Evolutionary conservation across 805 yeast genomes (phyloP).

Genomic region (Teunomyces tritomae): DNA sequence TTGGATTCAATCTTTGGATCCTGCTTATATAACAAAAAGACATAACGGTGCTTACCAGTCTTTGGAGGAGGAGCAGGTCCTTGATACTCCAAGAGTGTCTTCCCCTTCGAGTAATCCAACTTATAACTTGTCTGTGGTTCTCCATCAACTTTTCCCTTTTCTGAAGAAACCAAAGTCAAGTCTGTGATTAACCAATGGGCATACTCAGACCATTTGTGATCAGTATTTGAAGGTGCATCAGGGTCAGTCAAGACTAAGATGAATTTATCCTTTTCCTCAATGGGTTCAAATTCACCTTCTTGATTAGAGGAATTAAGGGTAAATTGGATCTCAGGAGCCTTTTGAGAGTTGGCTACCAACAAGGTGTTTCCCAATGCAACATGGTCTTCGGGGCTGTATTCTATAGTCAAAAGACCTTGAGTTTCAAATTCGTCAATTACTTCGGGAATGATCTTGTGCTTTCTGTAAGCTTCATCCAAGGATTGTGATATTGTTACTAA

Average conservation of each 20-base stretch:
- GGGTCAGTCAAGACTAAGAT: slow-evolving; percentile 87
- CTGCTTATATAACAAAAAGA: slow-evolving; percentile 71
- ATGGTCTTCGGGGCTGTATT: slow-evolving; percentile 52
- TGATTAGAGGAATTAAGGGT: slow-evolving; percentile 50
- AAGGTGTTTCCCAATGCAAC: slow-evolving; percentile 82
- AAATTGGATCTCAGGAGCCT: slow-evolving; percentile 63
- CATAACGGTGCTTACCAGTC: slow-evolving; percentile 86
- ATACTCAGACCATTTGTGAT: slow-evolving; percentile 85
- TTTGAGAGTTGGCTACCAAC: slow-evolving; percentile 62
- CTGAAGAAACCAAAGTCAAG: slow-evolving; percentile 39
- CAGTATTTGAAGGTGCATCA: slow-evolving; percentile 84
- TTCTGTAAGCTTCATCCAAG: slow-evolving; percentile 47
- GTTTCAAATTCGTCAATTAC: slow-evolving; percentile 48
- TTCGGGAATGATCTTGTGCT: slow-evolving; percentile 52
- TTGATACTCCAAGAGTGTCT: slow-evolving; percentile 51
- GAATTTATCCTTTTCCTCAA: slow-evolving; percentile 51
- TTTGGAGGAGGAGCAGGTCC: slow-evolving; percentile 92
- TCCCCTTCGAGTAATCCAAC: slow-evolving; percentile 36
- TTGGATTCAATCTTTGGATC: slow-evolving; percentile 38
- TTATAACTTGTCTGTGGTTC: slow-evolving; percentile 23
- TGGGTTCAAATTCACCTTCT: slow-evolving; percentile 38
- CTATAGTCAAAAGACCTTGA: slow-evolving; percentile 60
- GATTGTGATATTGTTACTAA: slow-evolving; percentile 55
- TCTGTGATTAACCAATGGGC: slow-evolving; percentile 70
- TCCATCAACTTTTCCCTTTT: slow-evolving; percentile 28